phyloP scores from a whole-genome alignment of 768 basidiomycete species.

The Suillus decipiens region DNA sequence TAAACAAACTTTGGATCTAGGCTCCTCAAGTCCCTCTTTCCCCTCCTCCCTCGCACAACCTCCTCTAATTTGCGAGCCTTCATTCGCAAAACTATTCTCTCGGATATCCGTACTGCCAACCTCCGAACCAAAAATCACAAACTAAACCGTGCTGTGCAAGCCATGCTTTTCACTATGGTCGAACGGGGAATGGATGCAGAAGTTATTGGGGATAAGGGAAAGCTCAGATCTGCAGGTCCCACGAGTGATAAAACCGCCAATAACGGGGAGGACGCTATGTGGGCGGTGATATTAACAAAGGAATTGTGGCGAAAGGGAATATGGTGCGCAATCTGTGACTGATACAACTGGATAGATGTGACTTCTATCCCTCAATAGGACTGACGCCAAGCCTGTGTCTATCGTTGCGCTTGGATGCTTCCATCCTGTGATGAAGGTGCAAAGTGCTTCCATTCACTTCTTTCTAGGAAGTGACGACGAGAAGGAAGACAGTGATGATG shows the following conservation, averaged over 20 bases:
- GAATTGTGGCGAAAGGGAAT: slow-evolving; percentile 93
- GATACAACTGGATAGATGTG: background rate
- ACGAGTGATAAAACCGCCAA: slow-evolving; percentile 40
- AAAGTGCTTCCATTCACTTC: slow-evolving; percentile 92
- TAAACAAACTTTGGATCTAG: slow-evolving; percentile 42
- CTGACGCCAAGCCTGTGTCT: slow-evolving; percentile 88
- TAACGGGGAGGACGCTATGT: slow-evolving; percentile 88
- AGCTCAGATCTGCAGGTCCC: slow-evolving; percentile 46
- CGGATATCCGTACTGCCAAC: slow-evolving; percentile 92
- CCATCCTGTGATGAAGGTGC: slow-evolving; percentile 92
- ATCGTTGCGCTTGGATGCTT: slow-evolving; percentile 91
- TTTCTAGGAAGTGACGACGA: slow-evolving; percentile 91
- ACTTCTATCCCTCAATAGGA: slow-evolving; percentile 45
- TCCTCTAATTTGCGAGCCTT: slow-evolving; percentile 80
- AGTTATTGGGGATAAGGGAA: slow-evolving; percentile 83
- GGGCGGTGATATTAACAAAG: slow-evolving; percentile 92
- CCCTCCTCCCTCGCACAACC: slow-evolving; percentile 91
- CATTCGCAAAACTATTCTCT: slow-evolving; percentile 91
- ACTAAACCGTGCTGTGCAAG: slow-evolving; percentile 93
- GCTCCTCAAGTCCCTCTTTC: slow-evolving; percentile 88
- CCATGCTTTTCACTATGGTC: slow-evolving; percentile 95
- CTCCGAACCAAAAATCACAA: slow-evolving; percentile 89
- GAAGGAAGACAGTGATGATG: slow-evolving; percentile 70
- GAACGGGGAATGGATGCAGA: slow-evolving; percentile 88
- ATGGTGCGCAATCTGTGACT: slow-evolving; percentile 52